Evolutionary conservation across 2,329 filamentous ascomycete genomes (phyloP).

Genomic region (Aspergillus pseudoviridinutans): DNA sequence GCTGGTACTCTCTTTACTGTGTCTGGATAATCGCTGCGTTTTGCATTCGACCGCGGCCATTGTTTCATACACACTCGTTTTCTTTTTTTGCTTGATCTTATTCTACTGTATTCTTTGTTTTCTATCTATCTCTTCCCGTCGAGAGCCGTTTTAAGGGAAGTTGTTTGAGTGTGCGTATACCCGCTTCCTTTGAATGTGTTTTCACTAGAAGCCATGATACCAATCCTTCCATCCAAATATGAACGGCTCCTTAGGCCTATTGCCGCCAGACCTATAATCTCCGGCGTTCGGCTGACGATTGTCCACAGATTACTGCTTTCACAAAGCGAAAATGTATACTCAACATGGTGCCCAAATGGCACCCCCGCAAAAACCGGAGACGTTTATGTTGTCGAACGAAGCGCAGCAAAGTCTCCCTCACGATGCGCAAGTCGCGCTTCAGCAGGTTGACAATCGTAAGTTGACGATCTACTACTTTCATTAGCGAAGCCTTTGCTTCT

Average conservation of each 20-base stretch:
- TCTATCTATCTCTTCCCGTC: neutral
- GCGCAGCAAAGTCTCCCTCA: constrained; percentile 94
- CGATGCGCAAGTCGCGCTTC: constrained; percentile 92
- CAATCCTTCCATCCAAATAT: neutral
- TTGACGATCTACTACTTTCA: constrained; percentile 17
- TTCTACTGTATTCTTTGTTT: constrained; percentile 1
- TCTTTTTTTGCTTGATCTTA: constrained; percentile 5
- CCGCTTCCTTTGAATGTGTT: neutral
- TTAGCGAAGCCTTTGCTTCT: neutral
- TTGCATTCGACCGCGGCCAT: constrained; percentile 13
- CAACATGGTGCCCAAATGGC: constrained; percentile 80
- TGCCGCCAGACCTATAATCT: constrained; percentile 15
- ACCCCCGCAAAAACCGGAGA: constrained; percentile 93
- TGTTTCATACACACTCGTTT: constrained; percentile 6
- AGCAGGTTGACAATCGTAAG: constrained; percentile 97
- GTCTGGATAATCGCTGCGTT: constrained; percentile 20
- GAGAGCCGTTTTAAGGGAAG: neutral
- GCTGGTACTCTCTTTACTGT: constrained; percentile 33
- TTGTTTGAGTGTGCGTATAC: constrained; percentile 9
- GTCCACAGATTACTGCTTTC: constrained; percentile 7
- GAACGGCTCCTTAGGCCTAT: constrained; percentile 6
- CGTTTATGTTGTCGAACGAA: constrained; percentile 96
- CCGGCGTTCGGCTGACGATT: constrained; percentile 18
- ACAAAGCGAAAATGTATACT: constrained; percentile 61
- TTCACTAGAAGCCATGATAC: neutral